Evolutionary conservation across 352 stramenopile species (phyloP), one percentile per base, ranked within the genome.

Genomic region (Globisporangium heterothallicum): DNA sequence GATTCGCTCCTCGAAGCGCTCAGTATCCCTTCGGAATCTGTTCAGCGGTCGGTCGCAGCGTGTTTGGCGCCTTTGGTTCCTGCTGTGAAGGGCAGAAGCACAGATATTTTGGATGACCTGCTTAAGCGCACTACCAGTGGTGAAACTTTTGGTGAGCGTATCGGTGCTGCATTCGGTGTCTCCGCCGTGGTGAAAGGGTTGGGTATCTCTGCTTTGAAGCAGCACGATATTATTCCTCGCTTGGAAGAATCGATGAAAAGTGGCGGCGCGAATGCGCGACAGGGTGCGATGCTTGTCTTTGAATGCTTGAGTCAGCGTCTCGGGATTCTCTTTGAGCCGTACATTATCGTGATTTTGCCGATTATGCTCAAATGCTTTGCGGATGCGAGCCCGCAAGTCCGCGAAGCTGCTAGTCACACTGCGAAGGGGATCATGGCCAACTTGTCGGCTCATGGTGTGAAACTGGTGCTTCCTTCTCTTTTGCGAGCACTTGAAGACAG

Each of bases 131-230:
- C 89, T 13, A 93, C 82, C 27, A 71, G 61, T 41, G 69, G 83
- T 14, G 84, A 88, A 56, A 94, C 77, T 35, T 96, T 94, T 34
- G 83, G 82, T n/a, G 79, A 91, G 48, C 82, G 88, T 38, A 94
- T 86, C 63, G 97, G 97, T 40, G 96, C 94, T 34, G 97, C 97
- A 1, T 98, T 98, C 46, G 98, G 97, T 54, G 85, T 99, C 46
- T 98, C 96, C 22, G 97, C 96, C 30, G 86, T 97, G n/a, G 88
- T 99, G 1, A 99, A 99, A 78, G 98, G 97, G 5, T 92, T 99
- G 61, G 97, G 97, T 57, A 99, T 99, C 58, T 94, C 94, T 36
- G 84, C 91, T 34, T 73, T 99, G 10, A 99, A 99, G 69, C 95
- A 98, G 56, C 97, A 98, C 65, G 80, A 95, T 42, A 84, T 99